phyloP scores from a whole-genome alignment of 2,329 filamentous ascomycete species.

The Blastomyces silverae region DNA sequence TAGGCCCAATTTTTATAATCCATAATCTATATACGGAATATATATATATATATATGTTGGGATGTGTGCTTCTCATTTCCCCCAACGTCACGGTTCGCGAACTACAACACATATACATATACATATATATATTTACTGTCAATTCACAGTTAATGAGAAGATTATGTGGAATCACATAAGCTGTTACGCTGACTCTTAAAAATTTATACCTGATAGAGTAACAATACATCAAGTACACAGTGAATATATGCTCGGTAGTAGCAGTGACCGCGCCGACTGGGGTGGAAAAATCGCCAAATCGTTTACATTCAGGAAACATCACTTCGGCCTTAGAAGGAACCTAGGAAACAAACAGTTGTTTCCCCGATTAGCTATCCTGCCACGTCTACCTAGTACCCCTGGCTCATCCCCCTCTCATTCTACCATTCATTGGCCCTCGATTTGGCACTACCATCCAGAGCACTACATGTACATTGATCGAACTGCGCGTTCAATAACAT shows the following conservation, averaged over 20 bases:
- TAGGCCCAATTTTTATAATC: constrained; percentile 6
- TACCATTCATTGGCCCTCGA: too few species aligned
- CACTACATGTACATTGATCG: not conserved
- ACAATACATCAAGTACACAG: not conserved
- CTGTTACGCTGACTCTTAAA: not conserved
- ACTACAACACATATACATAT: constrained; percentile 31
- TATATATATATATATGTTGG: too few species aligned
- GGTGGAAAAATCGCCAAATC: too few species aligned
- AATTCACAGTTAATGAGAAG: not conserved
- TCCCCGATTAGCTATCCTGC: too few species aligned
- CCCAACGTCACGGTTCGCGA: constrained; percentile 13
- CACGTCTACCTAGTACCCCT: too few species aligned
- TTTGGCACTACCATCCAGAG: too few species aligned
- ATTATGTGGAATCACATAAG: not conserved
- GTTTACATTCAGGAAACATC: too few species aligned
- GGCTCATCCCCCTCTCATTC: too few species aligned
- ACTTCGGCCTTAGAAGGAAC: too few species aligned
- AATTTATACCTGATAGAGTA: not conserved
- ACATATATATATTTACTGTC: not conserved
- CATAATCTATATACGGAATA: not conserved
- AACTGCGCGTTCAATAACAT: not conserved
- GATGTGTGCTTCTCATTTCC: not conserved
- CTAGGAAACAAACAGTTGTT: too few species aligned
- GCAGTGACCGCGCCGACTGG: too few species aligned
- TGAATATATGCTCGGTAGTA: not conserved